Percentiles rank a stretch among this genome's conserved stretches.
phyloP scores from a whole-genome alignment of 1,284 basidiomycete genomes.

The Xanthoconium separans region DNA sequence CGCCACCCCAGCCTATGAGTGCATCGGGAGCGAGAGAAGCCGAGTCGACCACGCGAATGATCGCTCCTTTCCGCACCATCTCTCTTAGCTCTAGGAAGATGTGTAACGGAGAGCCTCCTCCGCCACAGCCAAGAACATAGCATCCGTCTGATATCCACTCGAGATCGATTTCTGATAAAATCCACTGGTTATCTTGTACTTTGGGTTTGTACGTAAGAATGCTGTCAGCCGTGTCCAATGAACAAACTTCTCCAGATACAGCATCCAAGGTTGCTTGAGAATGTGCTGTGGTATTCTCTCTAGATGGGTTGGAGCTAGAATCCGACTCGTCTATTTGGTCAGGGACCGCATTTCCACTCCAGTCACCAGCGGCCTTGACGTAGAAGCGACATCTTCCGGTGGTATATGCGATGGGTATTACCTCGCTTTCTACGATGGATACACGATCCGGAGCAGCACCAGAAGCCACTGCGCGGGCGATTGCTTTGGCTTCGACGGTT shows the following conservation, averaged over 20 bases:
- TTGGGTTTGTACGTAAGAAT: conserved; percentile 37
- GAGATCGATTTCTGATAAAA: conserved; percentile 39
- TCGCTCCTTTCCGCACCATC: conserved; percentile 44
- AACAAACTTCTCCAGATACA: neutral
- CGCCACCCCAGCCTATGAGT: conserved; percentile 37
- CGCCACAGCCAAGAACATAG: conserved; percentile 53
- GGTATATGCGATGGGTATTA: conserved; percentile 37
- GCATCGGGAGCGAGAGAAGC: conserved; percentile 26
- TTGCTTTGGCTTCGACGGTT: conserved; percentile 38
- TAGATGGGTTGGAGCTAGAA: neutral
- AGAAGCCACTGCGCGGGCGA: conserved; percentile 45
- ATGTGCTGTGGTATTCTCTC: conserved; percentile 6
- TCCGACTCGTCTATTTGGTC: conserved; percentile 22
- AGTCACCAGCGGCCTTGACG: conserved; percentile 54
- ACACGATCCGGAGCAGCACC: conserved; percentile 35
- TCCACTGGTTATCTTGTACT: conserved; percentile 37
- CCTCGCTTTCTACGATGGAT: conserved; percentile 38
- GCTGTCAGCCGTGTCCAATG: conserved; percentile 15
- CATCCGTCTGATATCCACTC: conserved; percentile 57
- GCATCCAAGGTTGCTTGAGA: conserved; percentile 1
- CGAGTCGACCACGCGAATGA: conserved; percentile 41
- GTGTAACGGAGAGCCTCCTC: conserved; percentile 52
- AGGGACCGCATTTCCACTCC: conserved; percentile 28
- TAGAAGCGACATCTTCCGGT: conserved; percentile 43
- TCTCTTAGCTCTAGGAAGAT: conserved; percentile 48